phyloP scores from a whole-genome alignment of 2,329 filamentous ascomycete species.

The Hansfordia pulvinata region DNA sequence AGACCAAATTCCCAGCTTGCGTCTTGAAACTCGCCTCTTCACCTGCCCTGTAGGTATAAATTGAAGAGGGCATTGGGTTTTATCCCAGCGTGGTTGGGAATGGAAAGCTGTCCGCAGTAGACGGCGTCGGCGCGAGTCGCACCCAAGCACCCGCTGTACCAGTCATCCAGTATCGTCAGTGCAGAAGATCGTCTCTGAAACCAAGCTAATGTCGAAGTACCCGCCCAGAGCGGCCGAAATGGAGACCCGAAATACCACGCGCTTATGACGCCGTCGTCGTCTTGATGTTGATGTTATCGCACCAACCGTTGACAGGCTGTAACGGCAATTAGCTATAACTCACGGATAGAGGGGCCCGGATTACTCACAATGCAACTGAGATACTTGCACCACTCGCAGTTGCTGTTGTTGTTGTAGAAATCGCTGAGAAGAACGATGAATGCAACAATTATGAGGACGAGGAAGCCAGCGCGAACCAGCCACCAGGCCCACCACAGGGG shows the following conservation, averaged over 20 bases:
- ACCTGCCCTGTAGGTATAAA: too few species aligned
- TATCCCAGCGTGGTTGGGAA: too few species aligned
- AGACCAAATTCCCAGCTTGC: too few species aligned
- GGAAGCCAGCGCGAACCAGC: constrained; percentile 64
- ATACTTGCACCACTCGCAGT: constrained; percentile 89
- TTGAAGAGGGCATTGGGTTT: too few species aligned
- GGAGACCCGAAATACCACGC: too few species aligned
- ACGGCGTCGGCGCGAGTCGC: too few species aligned
- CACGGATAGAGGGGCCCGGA: not conserved
- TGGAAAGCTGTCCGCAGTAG: too few species aligned
- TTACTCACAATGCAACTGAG: constrained; percentile 77
- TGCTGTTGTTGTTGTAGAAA: constrained; percentile 69
- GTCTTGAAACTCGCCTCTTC: too few species aligned
- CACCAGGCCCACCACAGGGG: constrained; percentile 97
- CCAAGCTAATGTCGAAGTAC: not conserved
- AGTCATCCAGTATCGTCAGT: too few species aligned
- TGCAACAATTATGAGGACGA: constrained; percentile 69
- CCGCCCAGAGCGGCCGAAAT: too few species aligned
- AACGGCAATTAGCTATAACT: not conserved
- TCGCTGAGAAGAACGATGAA: constrained; percentile 83
- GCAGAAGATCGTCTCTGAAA: too few species aligned
- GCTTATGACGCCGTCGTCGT: constrained; percentile 1
- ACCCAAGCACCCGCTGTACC: too few species aligned
- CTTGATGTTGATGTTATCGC: constrained; percentile 15
- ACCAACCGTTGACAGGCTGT: constrained; percentile 18